Evolutionary conservation across 305 asterid species (phyloP).

Genomic region (Solanum hybrid): DNA sequence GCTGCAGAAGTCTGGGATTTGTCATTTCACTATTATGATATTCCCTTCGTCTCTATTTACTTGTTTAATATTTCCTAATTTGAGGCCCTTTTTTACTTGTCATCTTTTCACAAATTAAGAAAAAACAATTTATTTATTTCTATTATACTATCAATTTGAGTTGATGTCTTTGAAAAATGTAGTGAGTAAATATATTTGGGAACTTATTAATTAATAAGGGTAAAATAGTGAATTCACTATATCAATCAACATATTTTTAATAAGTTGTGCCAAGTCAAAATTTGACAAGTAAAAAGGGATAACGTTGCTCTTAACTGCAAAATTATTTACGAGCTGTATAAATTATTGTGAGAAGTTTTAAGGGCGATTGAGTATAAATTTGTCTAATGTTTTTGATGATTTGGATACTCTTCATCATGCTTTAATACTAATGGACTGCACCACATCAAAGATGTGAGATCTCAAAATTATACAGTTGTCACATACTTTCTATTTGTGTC

Average conservation of each 20-base stretch:
- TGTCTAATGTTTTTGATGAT: not conserved
- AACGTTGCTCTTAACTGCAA: not conserved
- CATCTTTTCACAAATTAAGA: not conserved
- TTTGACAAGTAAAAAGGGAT: not conserved
- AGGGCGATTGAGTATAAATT: not conserved
- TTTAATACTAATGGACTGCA: not conserved
- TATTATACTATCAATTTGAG: not conserved
- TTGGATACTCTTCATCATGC: not conserved
- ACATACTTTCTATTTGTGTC: not conserved
- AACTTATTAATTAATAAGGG: not conserved
- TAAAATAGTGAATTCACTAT: not conserved
- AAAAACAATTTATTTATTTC: not conserved
- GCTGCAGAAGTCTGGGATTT: not conserved
- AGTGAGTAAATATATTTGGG: not conserved
- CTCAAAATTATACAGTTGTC: not conserved
- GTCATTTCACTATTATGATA: not conserved
- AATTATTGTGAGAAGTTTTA: not conserved
- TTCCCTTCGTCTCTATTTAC: not conserved
- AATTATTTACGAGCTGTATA: not conserved
- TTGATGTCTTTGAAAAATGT: not conserved
- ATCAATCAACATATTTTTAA: not conserved
- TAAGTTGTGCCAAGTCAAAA: not conserved
- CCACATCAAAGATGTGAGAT: not conserved
- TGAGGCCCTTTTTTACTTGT: not conserved
- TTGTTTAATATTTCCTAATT: not conserved